These are phyloP conservation scores for Fusarium fujikuroi DNA, from an alignment of 2,329 filamentous ascomycete species.

Conservation along the genomic window DNA sequence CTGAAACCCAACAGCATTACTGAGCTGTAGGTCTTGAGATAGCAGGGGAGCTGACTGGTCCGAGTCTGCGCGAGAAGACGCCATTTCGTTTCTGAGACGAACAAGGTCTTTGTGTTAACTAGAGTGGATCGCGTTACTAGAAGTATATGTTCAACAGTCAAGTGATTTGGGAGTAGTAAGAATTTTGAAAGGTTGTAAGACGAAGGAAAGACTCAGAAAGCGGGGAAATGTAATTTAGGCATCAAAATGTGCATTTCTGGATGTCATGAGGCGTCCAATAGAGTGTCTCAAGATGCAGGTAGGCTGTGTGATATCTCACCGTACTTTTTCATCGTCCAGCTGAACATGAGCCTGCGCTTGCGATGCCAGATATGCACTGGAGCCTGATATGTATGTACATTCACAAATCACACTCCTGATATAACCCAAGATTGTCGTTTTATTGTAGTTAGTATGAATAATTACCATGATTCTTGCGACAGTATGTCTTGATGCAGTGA, in stretches of 20 bases:
- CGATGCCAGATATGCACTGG: background rate
- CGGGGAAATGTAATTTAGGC: background rate
- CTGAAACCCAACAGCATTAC: rapidly evolving
- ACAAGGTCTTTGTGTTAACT: no score
- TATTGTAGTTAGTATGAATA: no score
- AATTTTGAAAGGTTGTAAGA: no score
- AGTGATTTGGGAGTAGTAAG: no score
- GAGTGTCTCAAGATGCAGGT: rapidly evolving
- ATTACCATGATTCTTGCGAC: no score
- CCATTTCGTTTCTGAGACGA: background rate
- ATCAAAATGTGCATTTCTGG: background rate
- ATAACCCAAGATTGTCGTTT: no score
- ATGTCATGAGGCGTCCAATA: background rate
- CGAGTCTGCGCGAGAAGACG: rapidly evolving
- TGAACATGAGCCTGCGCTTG: background rate
- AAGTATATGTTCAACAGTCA: no score
- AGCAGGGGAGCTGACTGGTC: rapidly evolving
- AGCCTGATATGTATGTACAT: no score
- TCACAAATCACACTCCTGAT: no score
- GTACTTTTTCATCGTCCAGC: background rate
- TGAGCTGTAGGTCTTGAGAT: rapidly evolving
- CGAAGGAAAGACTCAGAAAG: no score
- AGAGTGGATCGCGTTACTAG: no score
- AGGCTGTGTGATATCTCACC: background rate
- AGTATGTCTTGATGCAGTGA: no score